These are phyloP conservation scores for Cladophialophora exuberans DNA, from an alignment of 2,329 filamentous ascomycete genomes.

Conservation along the genomic window DNA sequence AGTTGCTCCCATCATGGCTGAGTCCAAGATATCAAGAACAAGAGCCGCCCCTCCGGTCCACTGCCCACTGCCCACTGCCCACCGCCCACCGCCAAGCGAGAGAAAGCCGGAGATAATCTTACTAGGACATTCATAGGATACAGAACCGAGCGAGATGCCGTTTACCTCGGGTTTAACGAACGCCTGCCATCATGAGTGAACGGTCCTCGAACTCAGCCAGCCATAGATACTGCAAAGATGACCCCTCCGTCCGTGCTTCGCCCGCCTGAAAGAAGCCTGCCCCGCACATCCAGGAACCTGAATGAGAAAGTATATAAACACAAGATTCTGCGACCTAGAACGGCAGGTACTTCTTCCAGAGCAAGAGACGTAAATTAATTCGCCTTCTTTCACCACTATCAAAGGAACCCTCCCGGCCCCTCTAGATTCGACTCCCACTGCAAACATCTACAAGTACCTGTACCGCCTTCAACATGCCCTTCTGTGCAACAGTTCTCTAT, in stretches of 20 bases:
- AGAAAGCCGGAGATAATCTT: too few relatives aligned
- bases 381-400: too few relatives aligned
- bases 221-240: background rate
- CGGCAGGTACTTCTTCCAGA: too few relatives aligned
- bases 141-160: too few relatives aligned
- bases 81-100: too few relatives aligned
- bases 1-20: too few relatives aligned
- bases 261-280: background rate
- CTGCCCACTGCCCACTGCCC: too few relatives aligned
- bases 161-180: background rate
- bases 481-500: constrained; percentile 40
- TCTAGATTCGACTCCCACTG: background rate
- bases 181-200: background rate
- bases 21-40: too few relatives aligned
- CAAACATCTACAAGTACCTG: background rate
- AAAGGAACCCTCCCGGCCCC: too few relatives aligned
- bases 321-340: background rate
- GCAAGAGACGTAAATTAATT: too few relatives aligned
- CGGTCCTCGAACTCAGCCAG: background rate
- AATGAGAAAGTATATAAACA: constrained; percentile 6
- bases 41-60: too few relatives aligned
- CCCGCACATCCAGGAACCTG: background rate
- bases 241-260: background rate
- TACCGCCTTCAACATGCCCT: constrained; percentile 8
- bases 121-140: too few relatives aligned